Evolutionary conservation across 768 basidiomycete species (phyloP), one percentile per base, ranked within the genome.

Genomic region (Pleurotus salmoneostramineus): DNA sequence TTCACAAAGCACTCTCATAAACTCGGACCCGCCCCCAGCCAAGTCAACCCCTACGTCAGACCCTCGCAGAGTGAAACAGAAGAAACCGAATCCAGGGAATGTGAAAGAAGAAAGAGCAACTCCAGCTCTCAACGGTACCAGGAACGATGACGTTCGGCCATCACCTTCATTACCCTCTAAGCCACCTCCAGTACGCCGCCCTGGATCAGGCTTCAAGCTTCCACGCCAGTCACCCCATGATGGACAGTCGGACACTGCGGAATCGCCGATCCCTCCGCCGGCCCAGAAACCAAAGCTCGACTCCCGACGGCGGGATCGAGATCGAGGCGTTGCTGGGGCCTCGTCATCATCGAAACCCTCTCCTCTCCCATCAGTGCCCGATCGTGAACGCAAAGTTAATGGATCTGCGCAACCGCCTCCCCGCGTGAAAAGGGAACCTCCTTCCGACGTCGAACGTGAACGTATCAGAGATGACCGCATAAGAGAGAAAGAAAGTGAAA

Each of bases 31-130:
- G 2, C 72, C 76, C 27, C 56, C 64, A 2, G 72, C 76, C 0
- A 85, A 82, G 64, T 82, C 79, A 1, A 78, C 75, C 3, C 68
- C 81, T 47, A 68, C 78, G 2, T 74, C 77, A 1, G 77, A 74
- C 46, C 80, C 82, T 15, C 62, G 68, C 40, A 85, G 79, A 52
- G 73, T 74, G 33, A 81, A 74, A 69, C 63, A 58, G 58, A 79
- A 72, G 66, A 80, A 78, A 67, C 56, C 71, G 48, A 73, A 79
- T 58, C 77, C 74, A 59, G 61, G 69, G 4, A 75, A 64, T 61
- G 76, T 79, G 68, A 83, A 78, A 67, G 79, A 84, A 61, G 81
- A 84, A 72, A 65, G 73, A 50, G 61, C 67, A 11, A 71, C 68
- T 49, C 64, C 68, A n/a, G 58, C 52, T 14, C 42, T 65, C 2